phyloP scores from a whole-genome alignment of 1,284 basidiomycete genomes.

The Ceratobasidium sp. region DNA sequence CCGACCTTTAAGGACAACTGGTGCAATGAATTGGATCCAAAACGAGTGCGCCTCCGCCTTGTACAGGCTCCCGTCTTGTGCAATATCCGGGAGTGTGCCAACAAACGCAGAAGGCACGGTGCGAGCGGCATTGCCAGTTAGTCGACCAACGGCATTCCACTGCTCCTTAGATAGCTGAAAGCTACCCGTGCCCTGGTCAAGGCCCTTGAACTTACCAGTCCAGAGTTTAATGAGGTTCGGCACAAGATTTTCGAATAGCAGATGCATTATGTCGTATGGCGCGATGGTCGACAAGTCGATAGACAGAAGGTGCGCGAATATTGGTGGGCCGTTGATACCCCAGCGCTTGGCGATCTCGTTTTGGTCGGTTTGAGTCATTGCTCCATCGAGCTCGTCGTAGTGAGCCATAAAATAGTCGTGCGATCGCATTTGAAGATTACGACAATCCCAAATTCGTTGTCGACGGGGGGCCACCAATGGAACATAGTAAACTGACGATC shows the following conservation, averaged over 20 bases:
- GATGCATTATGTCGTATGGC: conserved; percentile 41
- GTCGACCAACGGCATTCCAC: conserved; percentile 18
- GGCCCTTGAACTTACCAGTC: conserved; percentile 37
- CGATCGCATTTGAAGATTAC: conserved; percentile 21
- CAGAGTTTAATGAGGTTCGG: conserved; percentile 32
- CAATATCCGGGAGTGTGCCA: conserved; percentile 30
- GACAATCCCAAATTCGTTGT: conserved; percentile 38
- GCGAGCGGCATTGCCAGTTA: background rate
- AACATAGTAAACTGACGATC: conserved; percentile 49
- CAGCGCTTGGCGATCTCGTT: background rate
- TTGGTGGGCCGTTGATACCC: conserved; percentile 34
- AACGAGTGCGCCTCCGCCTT: too few species aligned
- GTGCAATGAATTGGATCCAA: conserved; percentile 33
- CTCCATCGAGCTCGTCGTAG: background rate
- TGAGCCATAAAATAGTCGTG: background rate
- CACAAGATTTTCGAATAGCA: conserved; percentile 39
- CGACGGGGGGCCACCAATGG: conserved; percentile 42
- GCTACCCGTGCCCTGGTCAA: conserved; percentile 3
- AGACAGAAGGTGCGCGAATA: conserved; percentile 25
- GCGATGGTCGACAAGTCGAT: conserved; percentile 34
- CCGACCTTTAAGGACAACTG: conserved; percentile 39
- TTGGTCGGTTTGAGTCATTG: background rate
- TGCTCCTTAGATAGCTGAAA: background rate
- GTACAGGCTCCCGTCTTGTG: conserved; percentile 7
- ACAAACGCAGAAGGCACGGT: conserved; percentile 38